Percentiles rank a stretch among this genome's conserved stretches.
phyloP scores from a whole-genome alignment of 306 rosid species.

The Cicer judaicum region DNA sequence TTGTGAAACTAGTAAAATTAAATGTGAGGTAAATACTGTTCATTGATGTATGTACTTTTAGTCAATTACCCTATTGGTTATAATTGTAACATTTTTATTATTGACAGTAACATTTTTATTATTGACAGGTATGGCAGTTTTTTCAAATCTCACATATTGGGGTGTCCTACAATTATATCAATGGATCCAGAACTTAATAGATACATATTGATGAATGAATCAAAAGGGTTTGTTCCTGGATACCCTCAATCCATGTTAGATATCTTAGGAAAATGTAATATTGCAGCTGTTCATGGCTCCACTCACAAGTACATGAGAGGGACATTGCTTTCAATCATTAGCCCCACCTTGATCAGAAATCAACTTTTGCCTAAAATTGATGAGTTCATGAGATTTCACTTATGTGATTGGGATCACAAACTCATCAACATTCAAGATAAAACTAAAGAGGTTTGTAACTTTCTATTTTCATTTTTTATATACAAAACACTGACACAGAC shows the following conservation, averaged over 20 bases:
- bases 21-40: constrained; percentile 43
- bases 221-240: constrained; percentile 96
- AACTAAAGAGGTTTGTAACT: constrained; percentile 75
- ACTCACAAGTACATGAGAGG: constrained; percentile 95
- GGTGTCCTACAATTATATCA: constrained; percentile 95
- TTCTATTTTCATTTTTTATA: no score
- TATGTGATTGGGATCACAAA: constrained; percentile 68
- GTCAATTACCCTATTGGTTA: constrained; percentile 39
- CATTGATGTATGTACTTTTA: constrained; percentile 44
- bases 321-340: constrained; percentile 80
- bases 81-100: no score
- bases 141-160: constrained; percentile 95
- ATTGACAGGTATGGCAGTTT: constrained; percentile 83
- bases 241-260: constrained; percentile 98
- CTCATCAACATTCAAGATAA: constrained; percentile 88
- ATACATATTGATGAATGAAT: constrained; percentile 87
- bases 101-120: constrained; percentile 27
- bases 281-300: constrained; percentile 98
- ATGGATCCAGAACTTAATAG: constrained; percentile 96
- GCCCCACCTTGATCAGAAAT: constrained; percentile 72
- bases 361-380: constrained; percentile 85
- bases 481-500: no score
- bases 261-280: constrained; percentile 85
- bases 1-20: constrained; percentile 42
- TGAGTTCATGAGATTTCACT: constrained; percentile 77